Conservation (phyloP, 2,329 filamentous ascomycete genomes). For the Paraphoma chrysanthemicola region DNA sequence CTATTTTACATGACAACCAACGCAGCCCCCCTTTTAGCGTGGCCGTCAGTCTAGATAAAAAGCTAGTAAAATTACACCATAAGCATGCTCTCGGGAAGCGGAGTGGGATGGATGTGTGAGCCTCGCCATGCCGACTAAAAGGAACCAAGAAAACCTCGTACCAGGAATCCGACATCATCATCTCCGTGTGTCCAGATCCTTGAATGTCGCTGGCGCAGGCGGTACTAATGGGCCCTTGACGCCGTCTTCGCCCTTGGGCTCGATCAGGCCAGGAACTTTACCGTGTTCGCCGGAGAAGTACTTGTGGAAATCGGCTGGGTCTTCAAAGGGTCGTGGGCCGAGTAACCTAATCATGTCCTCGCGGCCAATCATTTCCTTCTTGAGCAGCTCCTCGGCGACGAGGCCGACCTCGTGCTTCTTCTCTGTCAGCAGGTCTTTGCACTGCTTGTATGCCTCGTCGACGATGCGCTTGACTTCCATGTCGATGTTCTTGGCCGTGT, state of each 20-base stretch:
- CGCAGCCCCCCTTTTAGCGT: background rate
- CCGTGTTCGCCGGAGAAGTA: conserved; percentile 70
- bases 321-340: conserved; percentile 82
- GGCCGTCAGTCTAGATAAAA: background rate
- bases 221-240: conserved; percentile 45
- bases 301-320: conserved; percentile 88
- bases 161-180: background rate
- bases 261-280: conserved; percentile 41
- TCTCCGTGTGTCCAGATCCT: conserved; percentile 12
- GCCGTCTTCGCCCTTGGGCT: conserved; percentile 40
- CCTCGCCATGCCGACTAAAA: conserved; percentile 3
- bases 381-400: conserved; percentile 89
- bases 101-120: conserved; percentile 3
- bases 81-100: background rate
- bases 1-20: background rate
- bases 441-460: conserved; percentile 90
- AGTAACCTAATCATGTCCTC: conserved; percentile 93
- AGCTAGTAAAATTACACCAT: background rate
- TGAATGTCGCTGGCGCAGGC: conserved; percentile 34
- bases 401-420: conserved; percentile 90
- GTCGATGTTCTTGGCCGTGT: conserved; percentile 92
- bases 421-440: conserved; percentile 79
- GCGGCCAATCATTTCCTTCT: conserved; percentile 87
- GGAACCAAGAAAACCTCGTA: background rate
- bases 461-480: conserved; percentile 89